phyloP scores from a whole-genome alignment of 1,284 basidiomycete species.

The Schizophyllum amplum region DNA sequence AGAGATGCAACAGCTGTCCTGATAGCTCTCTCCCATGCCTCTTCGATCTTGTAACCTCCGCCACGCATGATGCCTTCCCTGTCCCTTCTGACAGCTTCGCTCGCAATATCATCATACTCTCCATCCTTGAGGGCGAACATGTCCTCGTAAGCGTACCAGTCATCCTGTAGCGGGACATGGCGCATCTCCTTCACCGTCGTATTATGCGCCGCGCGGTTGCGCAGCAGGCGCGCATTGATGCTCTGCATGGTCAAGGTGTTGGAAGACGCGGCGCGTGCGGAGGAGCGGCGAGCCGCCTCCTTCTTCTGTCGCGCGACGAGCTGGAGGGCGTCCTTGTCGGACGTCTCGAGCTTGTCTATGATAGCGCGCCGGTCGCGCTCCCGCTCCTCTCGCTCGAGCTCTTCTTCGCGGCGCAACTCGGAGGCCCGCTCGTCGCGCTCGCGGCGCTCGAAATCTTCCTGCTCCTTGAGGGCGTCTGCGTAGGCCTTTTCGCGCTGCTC shows the following conservation, averaged over 20 bases:
- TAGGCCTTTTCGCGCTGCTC: conserved; percentile 71
- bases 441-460: conserved; percentile 64
- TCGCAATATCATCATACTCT: conserved; percentile 64
- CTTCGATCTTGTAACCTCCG: conserved; percentile 75
- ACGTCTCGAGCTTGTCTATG: conserved; percentile 73
- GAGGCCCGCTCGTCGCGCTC: conserved; percentile 69
- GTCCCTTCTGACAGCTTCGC: conserved; percentile 70
- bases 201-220: conserved; percentile 48
- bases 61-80: conserved; percentile 75
- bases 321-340: conserved; percentile 57
- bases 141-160: conserved; percentile 70
- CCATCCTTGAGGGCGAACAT: conserved; percentile 40
- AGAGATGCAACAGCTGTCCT: conserved; percentile 71
- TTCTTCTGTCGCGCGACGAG: conserved; percentile 65
- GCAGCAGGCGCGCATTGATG: conserved; percentile 39
- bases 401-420: conserved; percentile 60
- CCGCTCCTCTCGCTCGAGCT: conserved; percentile 69
- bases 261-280: conserved; percentile 42
- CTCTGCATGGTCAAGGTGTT: conserved; percentile 31
- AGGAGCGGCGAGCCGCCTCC: conserved; percentile 49
- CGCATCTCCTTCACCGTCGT: conserved; percentile 65
- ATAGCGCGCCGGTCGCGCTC: conserved; percentile 69
- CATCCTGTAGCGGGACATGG: conserved; percentile 67
- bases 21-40: conserved; percentile 85
- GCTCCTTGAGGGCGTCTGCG: conserved; percentile 57